Evolutionary conservation across 2,329 filamentous ascomycete genomes (phyloP).

Genomic region (Penicillium brevicompactum): DNA sequence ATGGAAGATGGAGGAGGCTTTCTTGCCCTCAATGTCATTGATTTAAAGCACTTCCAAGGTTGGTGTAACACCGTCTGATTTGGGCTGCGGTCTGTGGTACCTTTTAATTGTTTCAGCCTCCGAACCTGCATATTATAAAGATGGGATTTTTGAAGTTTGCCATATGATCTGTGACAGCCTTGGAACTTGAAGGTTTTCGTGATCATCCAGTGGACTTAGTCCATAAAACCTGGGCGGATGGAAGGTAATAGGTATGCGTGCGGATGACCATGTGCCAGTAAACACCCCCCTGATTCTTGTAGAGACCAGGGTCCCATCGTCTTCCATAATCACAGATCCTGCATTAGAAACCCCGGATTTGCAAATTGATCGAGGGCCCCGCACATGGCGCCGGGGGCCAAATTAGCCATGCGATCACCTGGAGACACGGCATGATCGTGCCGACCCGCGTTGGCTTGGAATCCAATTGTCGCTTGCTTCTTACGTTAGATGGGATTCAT

Average conservation of each 20-base stretch:
- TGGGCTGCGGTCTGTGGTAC: neutral
- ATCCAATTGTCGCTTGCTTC: neutral
- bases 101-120: constrained; percentile 1
- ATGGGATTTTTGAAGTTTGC: neutral
- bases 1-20: neutral
- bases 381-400: neutral
- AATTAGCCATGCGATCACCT: constrained; percentile 23
- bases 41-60: neutral
- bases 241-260: too few species aligned
- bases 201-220: neutral
- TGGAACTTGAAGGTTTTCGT: neutral
- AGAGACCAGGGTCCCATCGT: neutral
- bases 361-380: neutral
- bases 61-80: neutral
- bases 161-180: neutral
- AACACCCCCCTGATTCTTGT: neutral
- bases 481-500: too few species aligned
- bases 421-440: constrained; percentile 20
- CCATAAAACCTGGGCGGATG: too few species aligned
- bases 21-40: neutral
- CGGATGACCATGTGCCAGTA: neutral
- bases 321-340: neutral
- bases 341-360: neutral
- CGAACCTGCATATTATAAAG: neutral
- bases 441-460: constrained; percentile 2